These are phyloP conservation scores for Erodium moschatum DNA, from an alignment of 441 rosid genomes.

Conservation along the genomic window DNA sequence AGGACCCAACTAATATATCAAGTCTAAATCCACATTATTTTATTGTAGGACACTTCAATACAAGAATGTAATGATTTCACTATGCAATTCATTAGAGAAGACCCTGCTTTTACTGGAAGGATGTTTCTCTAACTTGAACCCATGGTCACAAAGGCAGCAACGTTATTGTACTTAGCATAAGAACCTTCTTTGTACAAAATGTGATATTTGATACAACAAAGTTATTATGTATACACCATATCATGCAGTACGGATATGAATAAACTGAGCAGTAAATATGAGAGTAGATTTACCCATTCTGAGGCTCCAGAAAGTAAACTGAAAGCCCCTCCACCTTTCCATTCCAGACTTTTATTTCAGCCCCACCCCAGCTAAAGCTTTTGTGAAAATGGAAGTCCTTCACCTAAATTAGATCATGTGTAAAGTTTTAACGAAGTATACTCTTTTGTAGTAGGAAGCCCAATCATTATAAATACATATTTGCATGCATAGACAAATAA, in stretches of 20 bases:
- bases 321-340: conserved; percentile 91
- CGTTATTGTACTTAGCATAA: not conserved
- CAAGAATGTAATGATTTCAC: not conserved
- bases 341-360: conserved; percentile 85
- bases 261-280: not conserved
- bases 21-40: no score
- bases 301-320: conserved; percentile 90
- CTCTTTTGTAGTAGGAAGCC: not conserved
- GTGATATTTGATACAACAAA: not conserved
- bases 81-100: not conserved
- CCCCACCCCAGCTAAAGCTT: conserved; percentile 76
- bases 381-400: conserved; percentile 57
- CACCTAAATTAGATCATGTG: conserved; percentile 23
- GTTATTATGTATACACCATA: not conserved
- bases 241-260: not conserved
- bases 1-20: no score
- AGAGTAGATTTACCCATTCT: conserved; percentile 52
- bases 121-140: not conserved
- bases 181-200: not conserved
- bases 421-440: not conserved
- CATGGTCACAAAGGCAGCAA: not conserved
- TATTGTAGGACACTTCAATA: no score
- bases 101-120: not conserved
- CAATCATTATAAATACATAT: not conserved
- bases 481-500: not conserved